phyloP scores from a whole-genome alignment of 306 rosid species.

The Bauhinia variegata region DNA sequence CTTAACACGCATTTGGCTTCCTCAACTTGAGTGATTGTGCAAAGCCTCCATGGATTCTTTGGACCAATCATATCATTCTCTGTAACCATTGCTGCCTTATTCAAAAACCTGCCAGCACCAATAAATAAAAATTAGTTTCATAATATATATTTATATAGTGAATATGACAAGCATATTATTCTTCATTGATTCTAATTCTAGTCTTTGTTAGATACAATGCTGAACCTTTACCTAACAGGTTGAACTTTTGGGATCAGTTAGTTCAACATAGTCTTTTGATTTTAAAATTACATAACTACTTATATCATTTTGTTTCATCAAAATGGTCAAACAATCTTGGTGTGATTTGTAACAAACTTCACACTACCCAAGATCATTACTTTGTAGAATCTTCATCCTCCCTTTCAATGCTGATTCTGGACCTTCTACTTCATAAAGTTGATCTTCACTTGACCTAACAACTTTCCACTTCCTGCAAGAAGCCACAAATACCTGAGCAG shows the following conservation, averaged over 20 bases:
- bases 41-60: conserved; percentile 49
- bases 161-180: no score
- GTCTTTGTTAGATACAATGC: no score
- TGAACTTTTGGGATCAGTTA: no score
- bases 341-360: conserved; percentile 4
- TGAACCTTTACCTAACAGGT: no score
- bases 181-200: no score
- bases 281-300: no score
- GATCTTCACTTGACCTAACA: conserved; percentile 34
- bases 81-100: conserved; percentile 58
- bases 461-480: conserved; percentile 42
- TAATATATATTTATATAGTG: neutral
- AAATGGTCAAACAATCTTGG: neutral
- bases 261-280: no score
- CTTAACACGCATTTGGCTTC: conserved; percentile 65
- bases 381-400: conserved; percentile 59
- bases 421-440: conserved; percentile 57
- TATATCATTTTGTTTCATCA: conserved; percentile 8
- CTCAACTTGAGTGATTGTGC: conserved; percentile 71
- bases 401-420: conserved; percentile 62
- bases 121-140: neutral
- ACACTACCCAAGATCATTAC: conserved; percentile 46
- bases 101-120: conserved; percentile 50
- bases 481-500: conserved; percentile 58
- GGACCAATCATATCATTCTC: conserved; percentile 16